A percentile compares a stretch with the other conserved stretches of the same genome.
Conservation (phyloP, 768 basidiomycete species). For the Agrocybe praecox region DNA sequence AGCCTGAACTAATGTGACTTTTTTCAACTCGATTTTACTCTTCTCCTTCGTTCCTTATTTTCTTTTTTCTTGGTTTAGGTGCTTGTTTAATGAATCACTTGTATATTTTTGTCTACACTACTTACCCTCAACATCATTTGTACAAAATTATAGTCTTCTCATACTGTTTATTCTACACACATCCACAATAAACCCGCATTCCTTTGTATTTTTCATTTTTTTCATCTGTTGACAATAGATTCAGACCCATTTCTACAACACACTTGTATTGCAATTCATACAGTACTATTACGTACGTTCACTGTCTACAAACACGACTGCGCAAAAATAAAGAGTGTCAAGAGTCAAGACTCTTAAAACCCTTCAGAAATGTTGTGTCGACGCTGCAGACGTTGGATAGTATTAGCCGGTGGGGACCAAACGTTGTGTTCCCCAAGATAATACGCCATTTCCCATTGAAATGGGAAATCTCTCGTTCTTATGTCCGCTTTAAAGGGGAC, state of each 20-base stretch:
- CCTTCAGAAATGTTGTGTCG: neutral
- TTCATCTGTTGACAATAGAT: too few species aligned
- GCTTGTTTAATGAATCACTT: slow-evolving; percentile 1
- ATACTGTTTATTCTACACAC: neutral
- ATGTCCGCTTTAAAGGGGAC: neutral
- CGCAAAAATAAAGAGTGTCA: too few species aligned
- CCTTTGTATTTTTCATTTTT: neutral
- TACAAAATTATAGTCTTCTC: neutral
- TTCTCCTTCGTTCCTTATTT: too few species aligned
- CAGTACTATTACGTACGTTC: too few species aligned
- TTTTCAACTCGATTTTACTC: slow-evolving; percentile 14
- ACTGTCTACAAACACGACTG: too few species aligned
- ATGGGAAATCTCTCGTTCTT: slow-evolving; percentile 3
- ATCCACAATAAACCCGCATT: neutral
- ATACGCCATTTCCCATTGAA: slow-evolving; percentile 23
- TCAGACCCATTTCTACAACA: too few species aligned
- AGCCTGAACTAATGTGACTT: slow-evolving; percentile 55
- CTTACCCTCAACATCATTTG: neutral
- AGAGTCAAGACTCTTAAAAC: too few species aligned
- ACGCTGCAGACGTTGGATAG: neutral
- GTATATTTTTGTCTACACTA: slow-evolving; percentile 2
- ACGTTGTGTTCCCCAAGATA: slow-evolving; percentile 13
- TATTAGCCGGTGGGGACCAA: neutral
- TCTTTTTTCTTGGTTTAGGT: slow-evolving; percentile 7
- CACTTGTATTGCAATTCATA: too few species aligned